phyloP scores from a whole-genome alignment of 495 filamentous ascomycete genomes.

The Bacidia rubella region DNA sequence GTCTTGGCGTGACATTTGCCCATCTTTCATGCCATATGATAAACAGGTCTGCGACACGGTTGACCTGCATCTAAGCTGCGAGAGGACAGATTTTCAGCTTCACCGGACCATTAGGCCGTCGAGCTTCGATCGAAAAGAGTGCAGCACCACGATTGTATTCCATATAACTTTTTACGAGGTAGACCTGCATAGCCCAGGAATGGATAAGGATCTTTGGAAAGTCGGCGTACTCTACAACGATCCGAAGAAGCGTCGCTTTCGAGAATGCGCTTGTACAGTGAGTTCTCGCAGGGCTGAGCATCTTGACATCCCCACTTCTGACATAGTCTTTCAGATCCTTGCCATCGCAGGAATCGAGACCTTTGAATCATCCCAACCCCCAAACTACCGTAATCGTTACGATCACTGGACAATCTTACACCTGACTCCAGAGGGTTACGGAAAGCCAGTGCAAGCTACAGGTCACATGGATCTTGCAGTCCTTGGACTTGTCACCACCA shows the following conservation, averaged over 20 bases:
- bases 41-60: neutral
- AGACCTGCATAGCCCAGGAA: neutral
- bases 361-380: neutral
- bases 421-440: neutral
- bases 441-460: neutral
- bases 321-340: neutral
- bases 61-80: neutral
- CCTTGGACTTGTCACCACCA: neutral
- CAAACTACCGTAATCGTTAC: neutral
- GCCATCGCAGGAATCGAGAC: neutral
- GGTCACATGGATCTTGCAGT: neutral
- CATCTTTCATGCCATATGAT: neutral
- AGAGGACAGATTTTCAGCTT: neutral
- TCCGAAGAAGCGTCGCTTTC: neutral
- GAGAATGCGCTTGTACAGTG: neutral
- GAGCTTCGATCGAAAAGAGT: neutral
- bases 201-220: neutral
- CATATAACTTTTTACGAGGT: slow-evolving; percentile 1
- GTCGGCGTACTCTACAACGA: neutral
- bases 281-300: neutral
- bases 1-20: neutral
- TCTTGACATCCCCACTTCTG: neutral
- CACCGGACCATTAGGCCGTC: neutral
- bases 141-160: neutral
- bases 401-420: neutral